Base-by-base conservation (phyloP, 208 protist species). In the Trichomonas vaginalis region DNA sequence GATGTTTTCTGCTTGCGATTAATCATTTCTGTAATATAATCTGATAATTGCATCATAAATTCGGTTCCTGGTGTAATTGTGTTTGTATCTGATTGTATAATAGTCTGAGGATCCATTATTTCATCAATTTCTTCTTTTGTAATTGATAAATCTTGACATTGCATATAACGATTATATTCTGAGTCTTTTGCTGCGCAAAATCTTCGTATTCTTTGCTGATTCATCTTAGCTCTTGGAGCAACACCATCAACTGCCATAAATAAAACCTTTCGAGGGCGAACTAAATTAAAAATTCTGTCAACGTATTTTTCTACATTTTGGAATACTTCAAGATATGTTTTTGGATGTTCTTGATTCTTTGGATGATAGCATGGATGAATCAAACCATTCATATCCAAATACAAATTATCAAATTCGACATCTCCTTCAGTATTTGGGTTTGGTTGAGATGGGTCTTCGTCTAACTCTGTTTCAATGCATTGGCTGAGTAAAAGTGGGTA, bases 281-380 rank as follows among this genome's bases (percentile, higher is more conserved):
- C 98, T 9, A 99, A 98, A 27, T 97, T 97, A 90, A 99, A 99
- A 14, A 99, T 95, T 8, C 98, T 95, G 96, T 99, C 99, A 12
- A 99, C 97, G 97, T 99, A 98, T 40, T 98, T 96, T 96, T 99
- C 99, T 39, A 99, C 98, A 56, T 97, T 96, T 0, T 97, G 21
- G 46, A 98, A 97, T 96, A 99, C 98, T 61, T 98, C 97, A 32
- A 97, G 96, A 96, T 98, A 97, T 2, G 95, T 96, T 40, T 95
- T 48, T 0, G 97, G 97, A 2, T 35, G 40, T 37, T 21, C 21
- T 42, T 79, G 95, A 14, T 98, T 97, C 39, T 99, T 98, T 95
- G 99, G 98, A 97, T 99, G 99, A 86, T 98, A 99, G 95, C 99
- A 99, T 0, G 98, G 98, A 97, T 99, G 99, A 96, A 99, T 99